These are phyloP conservation scores for Boletus sensibilis DNA, from an alignment of 768 basidiomycete genomes.

Conservation along the genomic window DNA sequence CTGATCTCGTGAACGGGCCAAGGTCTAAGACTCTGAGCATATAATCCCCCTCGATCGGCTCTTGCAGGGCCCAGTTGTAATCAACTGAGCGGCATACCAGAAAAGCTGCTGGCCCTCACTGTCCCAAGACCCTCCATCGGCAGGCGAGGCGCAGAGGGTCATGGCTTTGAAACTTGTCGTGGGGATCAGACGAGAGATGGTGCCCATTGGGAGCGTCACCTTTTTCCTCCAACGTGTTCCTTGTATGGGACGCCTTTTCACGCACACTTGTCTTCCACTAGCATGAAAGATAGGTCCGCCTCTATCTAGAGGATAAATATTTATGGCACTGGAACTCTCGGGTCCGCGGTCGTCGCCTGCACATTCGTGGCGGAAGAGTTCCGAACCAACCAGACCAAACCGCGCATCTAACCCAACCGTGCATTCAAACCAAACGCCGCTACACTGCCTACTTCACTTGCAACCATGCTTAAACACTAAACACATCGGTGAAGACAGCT, in stretches of 20 bases:
- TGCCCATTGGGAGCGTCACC: background rate
- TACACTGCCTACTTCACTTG: background rate
- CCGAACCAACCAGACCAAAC: background rate
- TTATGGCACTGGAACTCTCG: background rate
- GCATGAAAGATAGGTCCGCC: background rate
- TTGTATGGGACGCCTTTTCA: slow-evolving; percentile 6
- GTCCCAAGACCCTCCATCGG: slow-evolving; percentile 41
- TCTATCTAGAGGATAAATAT: background rate
- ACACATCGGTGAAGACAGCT: background rate
- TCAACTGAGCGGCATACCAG: slow-evolving; percentile 62
- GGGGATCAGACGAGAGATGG: slow-evolving; percentile 44
- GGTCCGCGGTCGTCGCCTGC: background rate
- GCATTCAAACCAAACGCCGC: too few species aligned
- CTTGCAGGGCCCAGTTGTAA: slow-evolving; percentile 60
- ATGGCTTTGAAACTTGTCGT: slow-evolving; percentile 50
- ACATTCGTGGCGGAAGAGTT: background rate
- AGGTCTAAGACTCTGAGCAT: slow-evolving; percentile 82
- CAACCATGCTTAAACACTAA: background rate
- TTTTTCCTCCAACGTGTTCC: slow-evolving; percentile 15
- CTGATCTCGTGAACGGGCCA: slow-evolving; percentile 64
- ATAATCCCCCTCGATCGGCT: slow-evolving; percentile 57
- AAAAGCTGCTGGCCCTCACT: slow-evolving; percentile 41
- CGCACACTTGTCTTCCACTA: background rate
- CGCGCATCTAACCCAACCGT: too few species aligned
- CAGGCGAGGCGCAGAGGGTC: slow-evolving; percentile 11